Evolutionary conservation across 2,329 filamentous ascomycete genomes (phyloP).

Genomic region (Penicillium nordicum): DNA sequence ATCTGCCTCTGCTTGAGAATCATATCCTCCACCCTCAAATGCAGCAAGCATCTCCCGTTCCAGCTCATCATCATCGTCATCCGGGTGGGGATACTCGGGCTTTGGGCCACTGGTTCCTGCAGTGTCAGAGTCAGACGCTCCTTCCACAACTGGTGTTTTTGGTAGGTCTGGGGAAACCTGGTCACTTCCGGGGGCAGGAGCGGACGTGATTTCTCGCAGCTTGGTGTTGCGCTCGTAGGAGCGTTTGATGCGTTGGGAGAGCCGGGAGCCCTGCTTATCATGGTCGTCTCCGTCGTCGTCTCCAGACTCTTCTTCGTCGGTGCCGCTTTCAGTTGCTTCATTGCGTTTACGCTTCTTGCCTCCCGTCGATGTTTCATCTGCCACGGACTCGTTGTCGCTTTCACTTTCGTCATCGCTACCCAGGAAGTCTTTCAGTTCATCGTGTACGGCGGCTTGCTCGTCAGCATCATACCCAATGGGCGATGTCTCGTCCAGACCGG

Average conservation of each 20-base stretch:
- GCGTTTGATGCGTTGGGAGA: conserved; percentile 42
- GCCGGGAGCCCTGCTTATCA: conserved; percentile 39
- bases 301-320: conserved; percentile 22
- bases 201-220: conserved; percentile 37
- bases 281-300: conserved; percentile 34
- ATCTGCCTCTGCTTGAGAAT: conserved; percentile 35
- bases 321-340: conserved; percentile 19
- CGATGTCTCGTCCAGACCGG: conserved; percentile 49
- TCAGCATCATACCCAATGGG: conserved; percentile 58
- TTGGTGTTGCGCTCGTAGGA: conserved; percentile 41
- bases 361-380: conserved; percentile 19
- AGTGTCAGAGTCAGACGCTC: conserved; percentile 27
- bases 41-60: conserved; percentile 59
- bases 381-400: conserved; percentile 47
- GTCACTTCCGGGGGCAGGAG: conserved; percentile 14
- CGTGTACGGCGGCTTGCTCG: conserved; percentile 63
- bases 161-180: not conserved
- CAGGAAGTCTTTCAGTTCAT: conserved; percentile 74
- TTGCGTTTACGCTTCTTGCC: conserved; percentile 41
- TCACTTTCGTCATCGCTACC: conserved; percentile 48
- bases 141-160: conserved; percentile 2
- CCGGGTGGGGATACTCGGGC: conserved; percentile 27
- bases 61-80: conserved; percentile 47
- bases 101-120: conserved; percentile 30
- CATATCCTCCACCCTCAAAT: conserved; percentile 47